Percentiles rank a stretch among this genome's conserved stretches.
These are phyloP conservation scores for Globisporangium radiosum DNA, from an alignment of 352 stramenopile genomes.

Conservation along the genomic window DNA sequence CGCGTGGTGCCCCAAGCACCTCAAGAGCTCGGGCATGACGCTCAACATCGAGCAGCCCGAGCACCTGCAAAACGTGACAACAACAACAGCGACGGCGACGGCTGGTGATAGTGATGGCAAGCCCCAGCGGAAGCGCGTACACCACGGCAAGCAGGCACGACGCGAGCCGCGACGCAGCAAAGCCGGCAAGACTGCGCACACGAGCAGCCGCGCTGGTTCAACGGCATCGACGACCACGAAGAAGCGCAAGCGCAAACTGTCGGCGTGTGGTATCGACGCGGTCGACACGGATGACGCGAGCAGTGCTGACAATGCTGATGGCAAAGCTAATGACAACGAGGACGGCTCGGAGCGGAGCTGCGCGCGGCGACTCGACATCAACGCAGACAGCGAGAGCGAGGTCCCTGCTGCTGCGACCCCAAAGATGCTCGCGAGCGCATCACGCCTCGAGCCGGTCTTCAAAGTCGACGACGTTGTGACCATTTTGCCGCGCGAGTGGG, in stretches of 20 bases:
- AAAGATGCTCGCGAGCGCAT: conserved; percentile 2
- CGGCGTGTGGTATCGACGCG: too few species aligned
- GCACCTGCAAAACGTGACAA: conserved; percentile 39
- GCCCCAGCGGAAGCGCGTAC: conserved; percentile 8
- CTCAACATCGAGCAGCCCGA: conserved; percentile 56
- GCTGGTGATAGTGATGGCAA: conserved; percentile 1
- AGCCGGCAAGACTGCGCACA: conserved; percentile 5
- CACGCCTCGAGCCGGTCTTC: conserved; percentile 27
- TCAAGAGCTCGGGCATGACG: conserved; percentile 64
- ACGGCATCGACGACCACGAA: conserved; percentile 36
- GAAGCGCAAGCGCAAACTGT: conserved; percentile 40
- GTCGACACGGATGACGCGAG: conserved; percentile 1
- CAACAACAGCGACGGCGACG: conserved; percentile 9
- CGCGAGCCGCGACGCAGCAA: conserved; percentile 22
- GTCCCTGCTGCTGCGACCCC: neutral
- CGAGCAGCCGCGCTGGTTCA: conserved; percentile 11
- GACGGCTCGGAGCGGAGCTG: conserved; percentile 13
- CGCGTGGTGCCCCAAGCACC: conserved; percentile 69
- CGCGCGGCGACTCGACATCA: conserved; percentile 41
- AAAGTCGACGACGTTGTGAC: conserved; percentile 45
- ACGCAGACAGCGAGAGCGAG: conserved; percentile 31
- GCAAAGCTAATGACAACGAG: conserved; percentile 18
- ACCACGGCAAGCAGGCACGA: conserved; percentile 16
- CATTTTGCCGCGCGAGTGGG: conserved; percentile 46
- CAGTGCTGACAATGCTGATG: conserved; percentile 10